A percentile compares a stretch with the other conserved stretches of the same genome.
Evolutionary conservation across 345 rosid species (phyloP).

Genomic region (Tarenaya hassleriana): DNA sequence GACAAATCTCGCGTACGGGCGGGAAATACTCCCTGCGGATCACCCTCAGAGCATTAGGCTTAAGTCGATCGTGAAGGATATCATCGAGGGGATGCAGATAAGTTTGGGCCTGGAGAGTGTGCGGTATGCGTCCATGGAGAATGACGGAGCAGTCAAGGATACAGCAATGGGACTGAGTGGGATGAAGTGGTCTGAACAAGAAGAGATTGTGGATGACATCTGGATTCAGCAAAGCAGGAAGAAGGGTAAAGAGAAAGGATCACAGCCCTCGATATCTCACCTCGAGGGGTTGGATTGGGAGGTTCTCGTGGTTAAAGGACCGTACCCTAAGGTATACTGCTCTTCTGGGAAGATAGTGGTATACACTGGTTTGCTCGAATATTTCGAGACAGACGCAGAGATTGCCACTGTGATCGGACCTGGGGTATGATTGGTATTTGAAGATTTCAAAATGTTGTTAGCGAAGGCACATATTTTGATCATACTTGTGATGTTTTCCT

Average conservation of each 20-base stretch:
- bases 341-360: slow-evolving; percentile 95
- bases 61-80: no score
- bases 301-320: slow-evolving; percentile 75
- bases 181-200: slow-evolving; percentile 52
- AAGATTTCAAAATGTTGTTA: no score
- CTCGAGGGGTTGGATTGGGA: slow-evolving; percentile 88
- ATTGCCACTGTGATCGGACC: slow-evolving; percentile 86
- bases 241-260: slow-evolving; percentile 28
- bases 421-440: slow-evolving; percentile 42
- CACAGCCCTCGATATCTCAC: slow-evolving; percentile 45
- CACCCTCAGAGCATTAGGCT: no score
- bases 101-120: no score
- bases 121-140: slow-evolving; percentile 56
- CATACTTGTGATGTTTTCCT: slow-evolving; percentile 4
- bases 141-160: slow-evolving; percentile 35
- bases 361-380: slow-evolving; percentile 73
- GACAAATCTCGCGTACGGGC: no score
- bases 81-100: no score
- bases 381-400: slow-evolving; percentile 71
- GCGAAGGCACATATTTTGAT: no score
- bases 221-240: slow-evolving; percentile 78
- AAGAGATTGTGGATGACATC: slow-evolving; percentile 79
- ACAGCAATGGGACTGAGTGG: slow-evolving; percentile 24
- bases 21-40: no score
- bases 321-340: slow-evolving; percentile 73